Conservation (phyloP, 257 asterid species). For the Plantago major region DNA sequence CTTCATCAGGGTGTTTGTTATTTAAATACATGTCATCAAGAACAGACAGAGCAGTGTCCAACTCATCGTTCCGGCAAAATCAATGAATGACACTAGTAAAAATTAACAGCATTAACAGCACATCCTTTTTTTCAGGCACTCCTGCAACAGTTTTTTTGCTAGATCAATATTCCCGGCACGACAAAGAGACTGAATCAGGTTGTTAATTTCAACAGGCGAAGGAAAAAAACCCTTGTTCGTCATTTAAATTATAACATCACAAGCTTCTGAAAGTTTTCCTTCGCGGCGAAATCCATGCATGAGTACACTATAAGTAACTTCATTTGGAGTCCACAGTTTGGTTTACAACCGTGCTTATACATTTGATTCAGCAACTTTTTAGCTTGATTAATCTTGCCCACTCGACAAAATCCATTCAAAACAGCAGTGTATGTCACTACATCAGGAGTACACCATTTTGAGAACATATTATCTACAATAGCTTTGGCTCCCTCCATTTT, state of each 20-base stretch:
- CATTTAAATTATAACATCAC: conserved; percentile 70
- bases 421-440: conserved; percentile 92
- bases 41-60: conserved; percentile 82
- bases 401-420: conserved; percentile 61
- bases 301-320: conserved; percentile 73
- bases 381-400: conserved; percentile 66
- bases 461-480: conserved; percentile 71
- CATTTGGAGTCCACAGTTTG: conserved; percentile 90
- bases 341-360: conserved; percentile 81
- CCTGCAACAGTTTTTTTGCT: conserved; percentile 72
- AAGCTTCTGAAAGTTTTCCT: conserved; percentile 74
- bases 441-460: conserved; percentile 74
- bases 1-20: conserved; percentile 81
- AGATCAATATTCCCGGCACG: conserved; percentile 40
- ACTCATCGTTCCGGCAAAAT: conserved; percentile 62
- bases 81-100: conserved; percentile 85
- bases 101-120: conserved; percentile 76
- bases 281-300: conserved; percentile 93
- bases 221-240: conserved; percentile 64
- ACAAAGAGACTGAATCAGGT: conserved; percentile 71
- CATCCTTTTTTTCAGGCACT: conserved; percentile 76
- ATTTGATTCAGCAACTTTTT: conserved; percentile 71
- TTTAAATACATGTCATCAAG: conserved; percentile 91
- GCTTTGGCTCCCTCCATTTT: conserved; percentile 66
- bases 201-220: conserved; percentile 76